Evolutionary conservation across 345 rosid species (phyloP).

Genomic region (Toxicodendron radicans): DNA sequence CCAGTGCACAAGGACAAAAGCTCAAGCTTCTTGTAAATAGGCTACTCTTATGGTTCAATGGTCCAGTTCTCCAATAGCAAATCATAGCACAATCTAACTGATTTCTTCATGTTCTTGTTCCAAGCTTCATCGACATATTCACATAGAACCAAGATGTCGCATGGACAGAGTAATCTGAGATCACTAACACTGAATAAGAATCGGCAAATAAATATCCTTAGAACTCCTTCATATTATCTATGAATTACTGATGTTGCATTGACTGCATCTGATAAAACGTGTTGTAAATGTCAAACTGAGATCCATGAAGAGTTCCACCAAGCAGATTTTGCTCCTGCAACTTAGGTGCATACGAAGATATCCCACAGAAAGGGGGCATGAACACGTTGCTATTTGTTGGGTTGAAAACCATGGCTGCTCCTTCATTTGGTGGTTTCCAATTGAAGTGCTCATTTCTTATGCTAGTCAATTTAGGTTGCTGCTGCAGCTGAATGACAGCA

Average conservation of each 20-base stretch:
- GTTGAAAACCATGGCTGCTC: slow-evolving; percentile 37
- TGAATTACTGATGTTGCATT: slow-evolving; percentile 39
- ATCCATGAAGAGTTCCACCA: slow-evolving; percentile 41
- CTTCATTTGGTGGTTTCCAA: slow-evolving; percentile 41
- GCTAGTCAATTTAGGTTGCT: slow-evolving; percentile 21
- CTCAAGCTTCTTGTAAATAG: slow-evolving; percentile 29
- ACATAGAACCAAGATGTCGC: slow-evolving; percentile 27
- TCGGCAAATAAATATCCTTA: slow-evolving; percentile 24
- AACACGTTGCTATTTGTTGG: slow-evolving; percentile 34
- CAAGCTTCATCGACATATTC: slow-evolving; percentile 35
- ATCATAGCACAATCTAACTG: slow-evolving; percentile 31
- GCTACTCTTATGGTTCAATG: slow-evolving; percentile 31
- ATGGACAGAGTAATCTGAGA: slow-evolving; percentile 24
- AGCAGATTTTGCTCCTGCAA: slow-evolving; percentile 64
- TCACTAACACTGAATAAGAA: slow-evolving; percentile 5
- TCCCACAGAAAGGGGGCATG: slow-evolving; percentile 46
- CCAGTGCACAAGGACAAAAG: slow-evolving; percentile 16
- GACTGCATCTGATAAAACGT: slow-evolving; percentile 44
- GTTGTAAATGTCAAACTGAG: slow-evolving; percentile 53
- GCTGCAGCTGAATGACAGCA: slow-evolving; percentile 36
- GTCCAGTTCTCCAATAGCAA: slow-evolving; percentile 32
- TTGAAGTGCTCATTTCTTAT: slow-evolving; percentile 30
- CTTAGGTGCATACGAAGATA: slow-evolving; percentile 56
- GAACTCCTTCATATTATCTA: slow-evolving; percentile 12
- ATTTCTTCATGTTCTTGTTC: slow-evolving; percentile 23